Evolutionary conservation across 441 rosid species (phyloP), one percentile per base, ranked within the genome.

Genomic region (Pelargonium citronellum): DNA sequence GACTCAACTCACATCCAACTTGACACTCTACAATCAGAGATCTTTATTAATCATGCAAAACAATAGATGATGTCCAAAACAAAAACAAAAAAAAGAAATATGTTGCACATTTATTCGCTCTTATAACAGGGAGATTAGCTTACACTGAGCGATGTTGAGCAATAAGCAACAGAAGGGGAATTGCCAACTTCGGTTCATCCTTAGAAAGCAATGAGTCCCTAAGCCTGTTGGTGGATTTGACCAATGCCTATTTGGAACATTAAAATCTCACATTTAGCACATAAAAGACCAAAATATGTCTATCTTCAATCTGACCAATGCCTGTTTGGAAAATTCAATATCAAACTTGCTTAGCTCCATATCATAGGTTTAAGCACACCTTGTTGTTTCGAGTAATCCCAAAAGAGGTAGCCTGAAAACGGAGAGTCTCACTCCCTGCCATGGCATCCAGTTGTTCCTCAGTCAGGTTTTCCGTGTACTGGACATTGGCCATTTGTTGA

Each of bases 401-500:
- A 86, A 89, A 91, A n/a, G 98, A 93, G 69, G 99, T 93, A 67
- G 96, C 98, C 79, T 91, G 98, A 80, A 87, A 91, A 43, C 98
- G 95, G 49, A 96, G 95, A 61, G 97, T 93, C 80, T 96, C 99
- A 82, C 99, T 88, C 71, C 98, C 99, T 37, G 99, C 98, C 99
- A 93, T 96, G 75, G 99, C 91, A 84, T 93, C 98, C 84, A 96
- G 83, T 80, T 96, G 99, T 73, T 96, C 99, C 84, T 91, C 98
- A 4, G 99, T 96, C 75, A 96, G 85, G 83, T 96, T 96, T 81
- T 96, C 98, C 0, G 95, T 96, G 84, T 91, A 96, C 78, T 90
- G 99, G 68, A 93, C 98, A 82, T 93, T 96, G 73, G 99, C 99
- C 99, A 96, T 96, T 85, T 96, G 99, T 79, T 91, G 97, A 84